Conservation (phyloP, 2,329 filamentous ascomycete species). For the Phialophora verrucosa region DNA sequence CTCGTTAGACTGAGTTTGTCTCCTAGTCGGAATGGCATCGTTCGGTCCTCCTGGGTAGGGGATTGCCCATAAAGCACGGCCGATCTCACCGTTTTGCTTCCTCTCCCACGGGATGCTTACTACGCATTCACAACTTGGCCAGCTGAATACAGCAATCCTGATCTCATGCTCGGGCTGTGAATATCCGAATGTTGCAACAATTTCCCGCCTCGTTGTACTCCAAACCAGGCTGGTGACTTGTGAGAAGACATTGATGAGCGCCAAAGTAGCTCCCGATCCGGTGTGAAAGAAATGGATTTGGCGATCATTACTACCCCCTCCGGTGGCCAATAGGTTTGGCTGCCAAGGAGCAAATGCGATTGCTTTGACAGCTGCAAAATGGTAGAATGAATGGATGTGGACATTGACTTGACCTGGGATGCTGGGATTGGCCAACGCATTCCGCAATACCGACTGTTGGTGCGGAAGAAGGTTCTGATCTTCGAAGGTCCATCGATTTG, state of each 20-base stretch:
- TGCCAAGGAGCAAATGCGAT: slow-evolving; percentile 98
- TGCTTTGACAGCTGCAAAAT: slow-evolving; percentile 91
- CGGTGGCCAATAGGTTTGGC: slow-evolving; percentile 81
- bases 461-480: background rate
- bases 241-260: slow-evolving; percentile 88
- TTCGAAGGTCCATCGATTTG: background rate
- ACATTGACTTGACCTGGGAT: slow-evolving; percentile 41
- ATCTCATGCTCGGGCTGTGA: slow-evolving; percentile 87
- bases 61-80: slow-evolving; percentile 79
- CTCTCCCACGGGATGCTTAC: slow-evolving; percentile 78
- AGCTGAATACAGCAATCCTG: slow-evolving; percentile 89
- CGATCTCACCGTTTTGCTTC: slow-evolving; percentile 45
- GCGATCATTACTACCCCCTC: slow-evolving; percentile 91
- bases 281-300: slow-evolving; percentile 97
- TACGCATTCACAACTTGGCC: slow-evolving; percentile 88
- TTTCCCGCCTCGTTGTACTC: slow-evolving; percentile 83
- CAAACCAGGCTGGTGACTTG: slow-evolving; percentile 94
- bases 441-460: slow-evolving; percentile 22
- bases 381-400: slow-evolving; percentile 74
- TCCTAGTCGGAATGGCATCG: slow-evolving; percentile 38
- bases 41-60: slow-evolving; percentile 73
- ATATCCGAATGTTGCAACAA: slow-evolving; percentile 92
- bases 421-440: slow-evolving; percentile 33
- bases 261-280: slow-evolving; percentile 78
- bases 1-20: slow-evolving; percentile 20